These are phyloP conservation scores for Skeletonema costatum DNA, from an alignment of 108 stramenopile species.

Conservation along the genomic window DNA sequence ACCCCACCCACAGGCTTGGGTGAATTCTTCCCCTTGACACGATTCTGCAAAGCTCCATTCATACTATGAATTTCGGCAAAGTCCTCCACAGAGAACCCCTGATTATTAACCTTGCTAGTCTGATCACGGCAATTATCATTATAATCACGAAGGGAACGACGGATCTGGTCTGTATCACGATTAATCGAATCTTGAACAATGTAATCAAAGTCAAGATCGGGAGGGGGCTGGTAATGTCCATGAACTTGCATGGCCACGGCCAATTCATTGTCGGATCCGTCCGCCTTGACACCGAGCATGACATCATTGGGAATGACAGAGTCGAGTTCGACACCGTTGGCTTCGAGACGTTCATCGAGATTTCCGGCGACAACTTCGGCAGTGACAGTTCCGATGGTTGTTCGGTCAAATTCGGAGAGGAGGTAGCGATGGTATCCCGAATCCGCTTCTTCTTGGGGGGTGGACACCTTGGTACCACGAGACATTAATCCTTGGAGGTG, in stretches of 20 bases:
- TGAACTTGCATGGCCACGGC: constrained; percentile 30
- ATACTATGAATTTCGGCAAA: not conserved
- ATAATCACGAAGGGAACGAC: constrained; percentile 17
- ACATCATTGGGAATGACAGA: constrained; percentile 22
- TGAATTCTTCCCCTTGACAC: constrained; percentile 1
- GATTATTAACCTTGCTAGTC: not conserved
- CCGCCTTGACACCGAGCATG: constrained; percentile 1
- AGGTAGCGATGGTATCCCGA: constrained; percentile 8
- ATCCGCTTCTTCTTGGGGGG: not conserved
- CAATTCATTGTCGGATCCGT: not conserved
- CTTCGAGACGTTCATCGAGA: constrained; percentile 16
- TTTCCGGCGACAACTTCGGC: constrained; percentile 25
- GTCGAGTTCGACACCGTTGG: constrained; percentile 20
- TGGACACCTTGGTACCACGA: constrained; percentile 1
- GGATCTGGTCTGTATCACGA: constrained; percentile 23
- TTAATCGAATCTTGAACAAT: constrained; percentile 34
- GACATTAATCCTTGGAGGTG: constrained; percentile 4
- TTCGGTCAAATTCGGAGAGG: constrained; percentile 9
- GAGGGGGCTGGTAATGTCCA: constrained; percentile 34
- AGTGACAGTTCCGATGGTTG: constrained; percentile 25
- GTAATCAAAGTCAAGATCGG: constrained; percentile 32
- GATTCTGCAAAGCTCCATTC: not conserved
- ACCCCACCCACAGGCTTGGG: not conserved
- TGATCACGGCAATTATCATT: constrained; percentile 33
- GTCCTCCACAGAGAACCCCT: constrained; percentile 7